These are phyloP conservation scores for Naganishia randhawae DNA, from an alignment of 768 basidiomycete genomes.

Conservation along the genomic window DNA sequence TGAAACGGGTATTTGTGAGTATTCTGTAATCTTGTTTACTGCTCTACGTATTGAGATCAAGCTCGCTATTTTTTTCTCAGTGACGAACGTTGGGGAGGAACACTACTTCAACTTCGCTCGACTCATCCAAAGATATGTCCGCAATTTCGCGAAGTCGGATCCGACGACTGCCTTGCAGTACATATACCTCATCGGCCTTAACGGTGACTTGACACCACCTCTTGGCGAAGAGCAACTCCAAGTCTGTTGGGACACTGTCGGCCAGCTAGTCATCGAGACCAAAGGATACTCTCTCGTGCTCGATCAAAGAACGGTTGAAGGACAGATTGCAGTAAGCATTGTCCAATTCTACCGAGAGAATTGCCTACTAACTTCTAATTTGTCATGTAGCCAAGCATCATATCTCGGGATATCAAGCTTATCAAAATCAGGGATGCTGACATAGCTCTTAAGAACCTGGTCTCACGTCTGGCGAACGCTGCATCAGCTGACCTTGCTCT, in stretches of 20 bases:
- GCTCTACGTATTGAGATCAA: not conserved
- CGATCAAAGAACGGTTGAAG: conserved; percentile 85
- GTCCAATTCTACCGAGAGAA: not conserved
- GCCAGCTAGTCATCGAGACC: conserved; percentile 53
- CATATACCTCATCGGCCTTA: conserved; percentile 77
- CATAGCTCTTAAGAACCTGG: conserved; percentile 75
- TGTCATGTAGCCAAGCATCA: conserved; percentile 65
- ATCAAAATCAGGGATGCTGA: conserved; percentile 64
- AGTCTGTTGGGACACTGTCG: conserved; percentile 52
- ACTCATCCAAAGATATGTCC: conserved; percentile 85
- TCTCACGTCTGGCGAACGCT: conserved; percentile 73
- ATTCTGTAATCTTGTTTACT: not conserved
- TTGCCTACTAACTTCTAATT: not conserved
- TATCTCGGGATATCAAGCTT: conserved; percentile 75
- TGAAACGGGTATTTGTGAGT: conserved; percentile 25
- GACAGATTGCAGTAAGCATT: conserved; percentile 69
- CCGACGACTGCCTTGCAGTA: conserved; percentile 92
- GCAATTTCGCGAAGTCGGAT: conserved; percentile 87
- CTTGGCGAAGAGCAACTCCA: conserved; percentile 82
- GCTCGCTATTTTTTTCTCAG: not conserved
- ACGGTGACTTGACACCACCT: conserved; percentile 65
- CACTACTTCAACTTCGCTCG: conserved; percentile 61
- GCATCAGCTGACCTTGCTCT: conserved; percentile 78
- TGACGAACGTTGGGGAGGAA: conserved; percentile 3
- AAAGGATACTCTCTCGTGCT: conserved; percentile 80